A percentile compares a stretch with the other conserved stretches of the same genome.
Evolutionary conservation across 2,329 filamentous ascomycete genomes (phyloP).

Genomic region (Pleoardoris graminearum): DNA sequence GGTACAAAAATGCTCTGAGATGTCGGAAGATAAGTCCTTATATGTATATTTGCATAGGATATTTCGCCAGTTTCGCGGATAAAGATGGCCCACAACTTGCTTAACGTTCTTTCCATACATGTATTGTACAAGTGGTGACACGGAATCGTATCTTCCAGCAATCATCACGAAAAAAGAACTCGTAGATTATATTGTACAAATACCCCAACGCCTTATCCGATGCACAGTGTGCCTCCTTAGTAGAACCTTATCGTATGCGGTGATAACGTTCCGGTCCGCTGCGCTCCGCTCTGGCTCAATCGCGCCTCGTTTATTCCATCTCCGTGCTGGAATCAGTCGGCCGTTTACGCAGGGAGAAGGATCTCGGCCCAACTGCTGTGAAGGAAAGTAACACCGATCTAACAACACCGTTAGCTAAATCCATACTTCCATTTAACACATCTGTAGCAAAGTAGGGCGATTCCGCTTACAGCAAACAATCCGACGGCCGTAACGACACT

Average conservation of each 20-base stretch:
- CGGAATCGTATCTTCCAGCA: background rate
- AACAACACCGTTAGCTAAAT: conserved; percentile 22
- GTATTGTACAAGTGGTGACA: background rate
- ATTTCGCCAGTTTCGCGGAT: no score
- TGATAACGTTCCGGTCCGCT: background rate
- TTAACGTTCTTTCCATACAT: conserved; percentile 1
- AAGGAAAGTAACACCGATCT: conserved; percentile 57
- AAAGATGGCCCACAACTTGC: no score
- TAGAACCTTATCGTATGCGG: background rate
- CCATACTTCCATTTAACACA: background rate
- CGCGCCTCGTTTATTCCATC: background rate
- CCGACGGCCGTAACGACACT: conserved; percentile 53
- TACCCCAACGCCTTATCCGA: conserved; percentile 3
- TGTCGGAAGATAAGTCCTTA: no score
- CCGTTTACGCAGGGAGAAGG: conserved; percentile 52
- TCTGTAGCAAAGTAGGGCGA: background rate
- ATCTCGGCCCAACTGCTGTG: conserved; percentile 58
- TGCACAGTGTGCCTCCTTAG: background rate
- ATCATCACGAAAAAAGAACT: background rate
- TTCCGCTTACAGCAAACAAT: conserved; percentile 55
- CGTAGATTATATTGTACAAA: background rate
- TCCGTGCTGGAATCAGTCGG: no score
- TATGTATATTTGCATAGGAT: no score
- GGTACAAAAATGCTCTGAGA: no score
- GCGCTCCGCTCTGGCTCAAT: background rate